Percentiles rank a stretch among this genome's conserved stretches.
Evolutionary conservation across 495 filamentous ascomycete genomes (phyloP).

Genomic region (Penicillium bialowiezense): DNA sequence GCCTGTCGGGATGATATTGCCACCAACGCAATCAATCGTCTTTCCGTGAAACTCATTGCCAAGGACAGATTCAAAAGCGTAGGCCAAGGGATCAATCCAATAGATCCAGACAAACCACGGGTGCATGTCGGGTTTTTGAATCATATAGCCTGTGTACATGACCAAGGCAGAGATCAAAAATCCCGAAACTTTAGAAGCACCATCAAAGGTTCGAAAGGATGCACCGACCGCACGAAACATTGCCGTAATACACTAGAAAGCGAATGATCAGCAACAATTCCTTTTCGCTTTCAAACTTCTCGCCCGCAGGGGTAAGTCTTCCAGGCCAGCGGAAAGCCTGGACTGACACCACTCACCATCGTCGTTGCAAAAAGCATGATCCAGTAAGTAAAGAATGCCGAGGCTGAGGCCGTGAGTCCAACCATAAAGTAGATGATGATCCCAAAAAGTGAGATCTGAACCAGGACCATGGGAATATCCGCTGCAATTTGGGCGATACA

Average conservation of each 20-base stretch:
- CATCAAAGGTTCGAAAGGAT: slow-evolving; percentile 45
- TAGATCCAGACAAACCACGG: slow-evolving; percentile 74
- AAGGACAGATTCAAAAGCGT: slow-evolving; percentile 65
- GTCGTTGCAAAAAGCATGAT: slow-evolving; percentile 37
- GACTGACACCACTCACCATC: slow-evolving; percentile 18
- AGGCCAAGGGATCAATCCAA: slow-evolving; percentile 68
- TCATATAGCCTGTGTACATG: slow-evolving; percentile 58
- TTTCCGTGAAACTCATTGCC: slow-evolving; percentile 62
- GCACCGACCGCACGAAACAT: slow-evolving; percentile 51
- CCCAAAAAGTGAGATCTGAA: slow-evolving; percentile 61
- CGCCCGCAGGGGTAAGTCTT: no score
- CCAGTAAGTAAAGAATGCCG: slow-evolving; percentile 52
- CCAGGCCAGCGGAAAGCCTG: no score
- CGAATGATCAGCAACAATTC: slow-evolving; percentile 4
- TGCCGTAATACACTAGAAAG: slow-evolving; percentile 38
- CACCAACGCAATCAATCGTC: slow-evolving; percentile 42
- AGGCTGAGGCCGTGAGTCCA: slow-evolving; percentile 41
- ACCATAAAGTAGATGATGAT: slow-evolving; percentile 74
- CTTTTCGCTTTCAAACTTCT: background rate
- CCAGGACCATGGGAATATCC: slow-evolving; percentile 62
- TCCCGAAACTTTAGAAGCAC: slow-evolving; percentile 51
- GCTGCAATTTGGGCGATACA: slow-evolving; percentile 65
- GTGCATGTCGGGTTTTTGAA: slow-evolving; percentile 63
- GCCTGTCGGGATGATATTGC: slow-evolving; percentile 41
- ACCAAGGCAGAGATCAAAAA: slow-evolving; percentile 33